Evolutionary conservation across 306 rosid genomes (phyloP).

Genomic region (Corylus americana): DNA sequence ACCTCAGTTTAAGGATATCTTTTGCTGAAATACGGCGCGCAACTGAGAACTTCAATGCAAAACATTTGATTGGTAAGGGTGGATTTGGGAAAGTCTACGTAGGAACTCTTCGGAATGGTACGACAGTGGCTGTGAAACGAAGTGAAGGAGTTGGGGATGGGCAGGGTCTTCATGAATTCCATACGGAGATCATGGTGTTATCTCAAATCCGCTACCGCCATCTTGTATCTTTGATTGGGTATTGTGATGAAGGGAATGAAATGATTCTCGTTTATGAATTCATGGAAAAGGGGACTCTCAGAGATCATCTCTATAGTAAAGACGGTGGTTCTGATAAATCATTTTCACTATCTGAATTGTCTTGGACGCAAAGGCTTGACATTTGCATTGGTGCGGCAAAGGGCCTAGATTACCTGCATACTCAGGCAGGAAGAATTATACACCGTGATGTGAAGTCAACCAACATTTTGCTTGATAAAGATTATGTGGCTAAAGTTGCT

Average conservation of each 20-base stretch:
- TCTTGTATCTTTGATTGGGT: constrained; percentile 16
- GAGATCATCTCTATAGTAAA: constrained; percentile 10
- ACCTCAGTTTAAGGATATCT: not conserved
- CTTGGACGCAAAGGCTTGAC: constrained; percentile 25
- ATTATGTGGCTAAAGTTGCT: constrained; percentile 46
- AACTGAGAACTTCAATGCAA: constrained; percentile 11
- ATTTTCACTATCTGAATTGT: not conserved
- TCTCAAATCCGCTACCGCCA: constrained; percentile 7
- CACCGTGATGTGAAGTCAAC: constrained; percentile 27
- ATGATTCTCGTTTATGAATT: constrained; percentile 32
- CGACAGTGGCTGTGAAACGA: constrained; percentile 23
- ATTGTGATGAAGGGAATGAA: constrained; percentile 10
- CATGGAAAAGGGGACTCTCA: constrained; percentile 21
- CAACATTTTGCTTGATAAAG: constrained; percentile 18
- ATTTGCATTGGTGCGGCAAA: constrained; percentile 22
- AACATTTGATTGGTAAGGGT: constrained; percentile 16
- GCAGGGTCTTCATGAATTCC: constrained; percentile 23
- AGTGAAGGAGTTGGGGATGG: constrained; percentile 5
- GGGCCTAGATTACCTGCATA: constrained; percentile 17
- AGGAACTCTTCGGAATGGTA: not conserved
- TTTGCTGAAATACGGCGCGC: not conserved
- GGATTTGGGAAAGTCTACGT: constrained; percentile 29
- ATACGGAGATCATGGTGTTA: constrained; percentile 4
- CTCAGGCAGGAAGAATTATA: not conserved
- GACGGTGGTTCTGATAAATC: not conserved